A percentile compares a stretch with the other conserved stretches of the same genome.
Evolutionary conservation across 2,329 filamentous ascomycete species (phyloP).

Genomic region (Myriosclerotinia curreyana): DNA sequence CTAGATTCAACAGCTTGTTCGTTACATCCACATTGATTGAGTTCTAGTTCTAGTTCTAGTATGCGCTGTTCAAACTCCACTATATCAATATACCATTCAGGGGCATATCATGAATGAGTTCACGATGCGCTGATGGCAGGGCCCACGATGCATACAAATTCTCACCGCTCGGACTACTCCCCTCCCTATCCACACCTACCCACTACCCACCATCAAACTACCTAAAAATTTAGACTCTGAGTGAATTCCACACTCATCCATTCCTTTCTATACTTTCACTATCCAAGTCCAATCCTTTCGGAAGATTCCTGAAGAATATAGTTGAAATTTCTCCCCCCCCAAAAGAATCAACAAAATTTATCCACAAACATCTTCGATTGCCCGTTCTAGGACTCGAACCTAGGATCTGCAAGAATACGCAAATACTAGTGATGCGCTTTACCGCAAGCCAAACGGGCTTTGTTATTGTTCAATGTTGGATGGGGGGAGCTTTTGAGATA

Average conservation of each 20-base stretch:
- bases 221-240: background rate
- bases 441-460: slow-evolving; percentile 21
- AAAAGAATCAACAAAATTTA: too few relatives aligned
- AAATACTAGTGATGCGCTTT: slow-evolving; percentile 20
- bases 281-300: too few relatives aligned
- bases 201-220: background rate
- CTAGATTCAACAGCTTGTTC: background rate
- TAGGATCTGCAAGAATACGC: slow-evolving; percentile 6
- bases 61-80: too few relatives aligned
- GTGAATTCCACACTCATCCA: background rate
- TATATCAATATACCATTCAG: too few relatives aligned
- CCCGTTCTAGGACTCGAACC: slow-evolving; percentile 20
- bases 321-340: too few relatives aligned
- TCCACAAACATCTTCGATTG: background rate
- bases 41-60: too few relatives aligned
- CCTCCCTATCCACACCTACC: background rate
- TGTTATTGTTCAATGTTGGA: background rate
- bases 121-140: background rate
- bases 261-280: background rate
- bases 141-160: background rate
- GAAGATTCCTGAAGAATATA: background rate
- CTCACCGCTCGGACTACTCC: slow-evolving; percentile 4
- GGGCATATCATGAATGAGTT: background rate
- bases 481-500: accelerated
- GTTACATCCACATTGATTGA: background rate